Evolutionary conservation across 1,284 basidiomycete species (phyloP), one percentile per base, ranked within the genome.

Genomic region (Vanrija pseudolonga): DNA sequence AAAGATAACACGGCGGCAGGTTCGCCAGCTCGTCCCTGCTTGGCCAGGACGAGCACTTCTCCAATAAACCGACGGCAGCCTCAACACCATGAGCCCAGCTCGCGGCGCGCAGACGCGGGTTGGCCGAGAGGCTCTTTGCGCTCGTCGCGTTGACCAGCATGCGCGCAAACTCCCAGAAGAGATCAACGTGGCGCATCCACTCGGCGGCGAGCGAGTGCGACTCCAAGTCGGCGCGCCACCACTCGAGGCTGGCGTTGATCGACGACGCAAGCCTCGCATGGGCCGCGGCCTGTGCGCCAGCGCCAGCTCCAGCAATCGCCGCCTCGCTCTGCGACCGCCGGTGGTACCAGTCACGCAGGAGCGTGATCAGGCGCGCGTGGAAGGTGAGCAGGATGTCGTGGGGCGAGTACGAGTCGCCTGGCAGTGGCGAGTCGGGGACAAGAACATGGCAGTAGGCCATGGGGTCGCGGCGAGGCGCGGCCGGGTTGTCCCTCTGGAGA

Each of bases 351-450:
- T 64, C 57, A 17, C 63, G 64, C 15, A 71, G 52, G 44, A 65
- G 56, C n/a, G 62, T 60, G 28, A 72, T 60, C 19, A 72, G 57
- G 14, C 64, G 59, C 6, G 71, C 68, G 47, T 72, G 69, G 48
- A 53, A 66, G 12, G 62, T 62, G 23, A 74, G 64, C 19, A 74
- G 53, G 12, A 74, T 49, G 50, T 74, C 72, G 56, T 64, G 45
- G 8, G 51, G 53, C 8, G 43, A 22, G 50, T 56, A 56, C 8
- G 38, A 26, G 50, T 60, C 55, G 38, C 58, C 55, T 1, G 49
- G 55, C 2, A 51, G 50, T 3, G 51, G 49, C 38, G 55, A 49
- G 55, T 60, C 55, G 19, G 58, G 58, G 14, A 60, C 53, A 3
- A 71, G 61, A 2, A 62, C 46, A 11, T 59, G 50, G 49, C 64